Conservation (phyloP, 2,329 filamentous ascomycete genomes). For the Neurospora sp. region DNA sequence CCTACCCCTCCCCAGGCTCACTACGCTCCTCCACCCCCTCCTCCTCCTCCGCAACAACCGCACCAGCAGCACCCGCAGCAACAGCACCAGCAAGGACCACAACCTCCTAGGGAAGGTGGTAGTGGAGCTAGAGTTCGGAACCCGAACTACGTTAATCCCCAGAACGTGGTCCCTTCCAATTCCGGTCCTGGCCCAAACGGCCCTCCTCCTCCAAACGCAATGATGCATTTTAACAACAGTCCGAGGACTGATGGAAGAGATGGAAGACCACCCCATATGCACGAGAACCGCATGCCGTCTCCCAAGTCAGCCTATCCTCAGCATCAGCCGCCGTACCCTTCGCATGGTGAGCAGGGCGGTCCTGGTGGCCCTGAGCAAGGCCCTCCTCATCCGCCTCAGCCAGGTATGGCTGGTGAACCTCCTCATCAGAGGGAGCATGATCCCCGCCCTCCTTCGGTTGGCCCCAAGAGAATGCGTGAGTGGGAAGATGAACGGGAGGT, state of each 20-base stretch:
- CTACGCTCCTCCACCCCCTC: constrained; percentile 44
- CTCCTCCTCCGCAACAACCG: constrained; percentile 30
- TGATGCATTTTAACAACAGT: constrained; percentile 70
- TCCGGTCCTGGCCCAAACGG: constrained; percentile 29
- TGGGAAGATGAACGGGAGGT: constrained; percentile 76
- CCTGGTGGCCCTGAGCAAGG: constrained; percentile 62
- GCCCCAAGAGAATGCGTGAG: constrained; percentile 76
- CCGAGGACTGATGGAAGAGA: constrained; percentile 82
- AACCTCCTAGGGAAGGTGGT: constrained; percentile 30
- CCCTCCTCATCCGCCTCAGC: constrained; percentile 43
- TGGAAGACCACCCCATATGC: constrained; percentile 53
- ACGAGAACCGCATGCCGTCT: constrained; percentile 84
- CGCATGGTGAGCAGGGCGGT: constrained; percentile 56
- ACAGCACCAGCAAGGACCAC: constrained; percentile 29
- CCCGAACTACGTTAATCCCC: constrained; percentile 45
- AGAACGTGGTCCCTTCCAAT: constrained; percentile 25
- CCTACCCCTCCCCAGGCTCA: constrained; percentile 42
- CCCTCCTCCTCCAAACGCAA: constrained; percentile 36
- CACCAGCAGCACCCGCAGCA: constrained; percentile 27
- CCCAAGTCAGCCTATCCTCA: constrained; percentile 79
- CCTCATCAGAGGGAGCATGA: constrained; percentile 55
- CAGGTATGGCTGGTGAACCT: constrained; percentile 52
- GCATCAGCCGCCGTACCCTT: constrained; percentile 59
- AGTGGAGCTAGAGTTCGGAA: constrained; percentile 45
- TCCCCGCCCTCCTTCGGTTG: constrained; percentile 67